A percentile compares a stretch with the other conserved stretches of the same genome.
These are phyloP conservation scores for Aureobasidium zeae DNA, from an alignment of 2,329 filamentous ascomycete species.

Conservation along the genomic window DNA sequence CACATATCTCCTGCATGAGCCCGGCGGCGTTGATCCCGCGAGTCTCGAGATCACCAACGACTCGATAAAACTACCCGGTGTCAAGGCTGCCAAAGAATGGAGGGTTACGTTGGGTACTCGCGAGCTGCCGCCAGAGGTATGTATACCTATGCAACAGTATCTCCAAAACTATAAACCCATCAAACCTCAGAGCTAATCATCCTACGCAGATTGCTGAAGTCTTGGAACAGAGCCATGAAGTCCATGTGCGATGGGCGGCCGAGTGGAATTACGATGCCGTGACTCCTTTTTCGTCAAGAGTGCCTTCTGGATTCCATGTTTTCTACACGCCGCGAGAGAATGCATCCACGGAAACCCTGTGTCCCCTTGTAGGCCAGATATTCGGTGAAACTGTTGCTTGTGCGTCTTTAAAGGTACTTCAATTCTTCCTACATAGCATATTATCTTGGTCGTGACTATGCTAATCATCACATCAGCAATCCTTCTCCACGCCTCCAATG, in stretches of 20 bases:
- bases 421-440: neutral
- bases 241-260: conserved; percentile 74
- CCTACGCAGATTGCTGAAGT: conserved; percentile 47
- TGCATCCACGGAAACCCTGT: conserved; percentile 41
- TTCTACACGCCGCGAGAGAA: conserved; percentile 56
- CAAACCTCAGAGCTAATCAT: too few relatives aligned
- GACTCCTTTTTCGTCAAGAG: conserved; percentile 62
- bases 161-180: too few relatives aligned
- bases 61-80: conserved; percentile 46
- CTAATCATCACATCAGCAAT: conserved; percentile 13
- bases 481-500: conserved; percentile 36
- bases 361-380: conserved; percentile 46
- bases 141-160: conserved; percentile 1
- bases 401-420: conserved; percentile 37
- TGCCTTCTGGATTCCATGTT: conserved; percentile 73
- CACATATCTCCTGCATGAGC: conserved; percentile 61
- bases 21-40: conserved; percentile 54
- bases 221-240: conserved; percentile 56
- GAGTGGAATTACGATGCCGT: conserved; percentile 47
- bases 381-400: conserved; percentile 52
- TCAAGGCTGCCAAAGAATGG: conserved; percentile 67
- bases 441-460: neutral
- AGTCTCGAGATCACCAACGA: conserved; percentile 50
- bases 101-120: conserved; percentile 62
- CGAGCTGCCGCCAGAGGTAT: conserved; percentile 62